Evolutionary conservation across 768 basidiomycete species (phyloP), one percentile per base, ranked within the genome.

Genomic region (Leccinum rimulosum): DNA sequence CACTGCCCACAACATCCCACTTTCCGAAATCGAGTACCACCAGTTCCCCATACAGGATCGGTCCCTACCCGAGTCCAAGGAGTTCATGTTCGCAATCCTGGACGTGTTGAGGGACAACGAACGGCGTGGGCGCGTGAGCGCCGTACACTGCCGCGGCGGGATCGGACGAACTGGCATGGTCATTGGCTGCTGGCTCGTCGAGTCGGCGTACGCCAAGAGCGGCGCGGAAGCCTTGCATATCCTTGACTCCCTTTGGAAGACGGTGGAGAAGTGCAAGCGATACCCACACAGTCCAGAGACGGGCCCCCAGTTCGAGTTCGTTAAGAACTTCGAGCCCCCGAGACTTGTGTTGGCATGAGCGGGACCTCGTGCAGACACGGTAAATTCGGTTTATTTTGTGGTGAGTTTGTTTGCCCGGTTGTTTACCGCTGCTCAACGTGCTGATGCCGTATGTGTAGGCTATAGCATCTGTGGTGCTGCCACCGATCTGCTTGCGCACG

Each of bases 231-330:
- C 89, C 7, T 72, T 91, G 36, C 70, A 74, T 14, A 81, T 87
- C 52, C 86, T 91, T 61, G 87, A 83, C 19, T 66, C 78, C 58
- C 82, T 89, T 64, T 92, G 89, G 89, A 80, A 83, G 67, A 81
- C 78, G 3, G 89, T 92, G 52, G 89, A 88, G 73, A 92, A 92
- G 76, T 90, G 81, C 76, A 83, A 79, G 50, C 79, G 87, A 9
- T 91, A 84, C 72, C 88, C 88, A 0, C 82, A 86, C 68, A 88
- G 87, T 67, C 89, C 89, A 15, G 89, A 91, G 75, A 91, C 89
- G 3, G 89, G 89, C 17, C 79, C 86, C 1, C 89, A 91, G 71
- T 86, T 84, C 68, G 86, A 91, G 65, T 91, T 84, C 67, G 89
- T 91, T 22, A 79, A 76, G 66, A 82, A 80, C 65, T 90, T 88